Base-by-base conservation (phyloP, 768 basidiomycete species). In the Mycena epipterygia region DNA sequence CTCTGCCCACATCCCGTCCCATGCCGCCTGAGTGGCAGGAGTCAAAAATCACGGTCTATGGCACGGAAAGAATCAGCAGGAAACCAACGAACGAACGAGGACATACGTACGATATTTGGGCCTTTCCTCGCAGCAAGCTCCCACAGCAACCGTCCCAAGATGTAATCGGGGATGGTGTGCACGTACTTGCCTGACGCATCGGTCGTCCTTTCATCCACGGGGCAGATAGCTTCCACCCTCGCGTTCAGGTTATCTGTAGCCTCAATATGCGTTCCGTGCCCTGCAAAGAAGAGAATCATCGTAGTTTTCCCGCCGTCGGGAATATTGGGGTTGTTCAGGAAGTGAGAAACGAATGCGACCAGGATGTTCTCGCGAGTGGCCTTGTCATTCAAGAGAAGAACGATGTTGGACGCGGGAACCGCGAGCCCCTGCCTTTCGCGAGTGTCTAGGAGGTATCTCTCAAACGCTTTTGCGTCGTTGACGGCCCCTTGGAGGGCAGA, bases 51-150 rank as follows among this genome's bases (percentile, higher is more conserved):
- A 66, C 55, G 2, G 56, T 66, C 64, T 66, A 16, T 13, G 49
- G 27, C 7, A 37, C 19, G 13, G 16, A 30, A 51, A 5, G 25
- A 39, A 3, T 64, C 14, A 57, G 64, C 17, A 4, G 21, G 21
- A 9, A 56, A 48, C 21, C 7, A 23, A 8, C 19, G 41, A 6
- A 25, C 21, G 52, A 49, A 30, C 23, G 19, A 14, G 6, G 19
- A n/a, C n/a, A n/a, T 8, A 41, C 64, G 46, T 21, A 66, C 64
- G 35, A 66, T 66, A 27, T 68, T 68, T 7, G 39, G n/a, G 30
- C 67, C 67, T 52, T 68, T 68, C 51, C 46, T 68, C 30, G 1
- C 44, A 5, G 59, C 60, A n/a, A 68, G 67, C 42, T 63, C 60
- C 41, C 13, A 29, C 17, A 68, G 44, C 3, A 57, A 53, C 52